Evolutionary conservation across 2,329 filamentous ascomycete species (phyloP).

Genomic region (Colletotrichum tropicale): DNA sequence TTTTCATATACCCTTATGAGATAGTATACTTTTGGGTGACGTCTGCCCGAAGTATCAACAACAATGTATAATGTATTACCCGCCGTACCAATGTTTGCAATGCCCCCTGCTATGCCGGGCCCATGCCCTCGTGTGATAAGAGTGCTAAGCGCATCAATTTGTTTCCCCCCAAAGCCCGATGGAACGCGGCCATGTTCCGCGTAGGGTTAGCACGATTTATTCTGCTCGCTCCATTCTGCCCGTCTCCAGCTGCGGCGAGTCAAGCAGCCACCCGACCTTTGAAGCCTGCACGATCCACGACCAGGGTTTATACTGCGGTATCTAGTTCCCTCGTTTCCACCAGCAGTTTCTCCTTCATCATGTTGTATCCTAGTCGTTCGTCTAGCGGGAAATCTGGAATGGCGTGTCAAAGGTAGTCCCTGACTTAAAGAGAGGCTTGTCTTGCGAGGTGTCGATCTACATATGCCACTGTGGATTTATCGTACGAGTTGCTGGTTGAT

Average conservation of each 20-base stretch:
- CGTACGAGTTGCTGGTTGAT: background rate
- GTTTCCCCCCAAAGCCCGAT: background rate
- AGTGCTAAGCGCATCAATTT: background rate
- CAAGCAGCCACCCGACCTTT: background rate
- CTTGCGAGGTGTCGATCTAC: background rate
- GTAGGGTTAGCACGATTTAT: background rate
- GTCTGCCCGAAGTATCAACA: background rate
- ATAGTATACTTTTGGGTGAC: background rate
- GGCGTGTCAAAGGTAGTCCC: background rate
- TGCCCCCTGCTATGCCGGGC: background rate
- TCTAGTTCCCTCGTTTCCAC: background rate
- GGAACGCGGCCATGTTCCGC: background rate
- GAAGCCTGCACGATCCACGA: background rate
- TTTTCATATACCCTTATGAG: conserved; percentile 3
- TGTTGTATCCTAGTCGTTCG: background rate
- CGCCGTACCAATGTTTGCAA: background rate
- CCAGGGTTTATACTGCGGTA: background rate
- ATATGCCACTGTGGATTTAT: background rate
- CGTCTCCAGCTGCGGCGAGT: background rate
- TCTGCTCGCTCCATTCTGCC: background rate
- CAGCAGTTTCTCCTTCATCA: background rate
- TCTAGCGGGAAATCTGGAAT: background rate
- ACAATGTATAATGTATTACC: conserved; percentile 13
- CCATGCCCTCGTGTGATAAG: background rate
- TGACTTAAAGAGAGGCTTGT: background rate